A percentile compares a stretch with the other conserved stretches of the same genome.
phyloP scores from a whole-genome alignment of 768 basidiomycete genomes.

The Tephrocybe sp. region DNA sequence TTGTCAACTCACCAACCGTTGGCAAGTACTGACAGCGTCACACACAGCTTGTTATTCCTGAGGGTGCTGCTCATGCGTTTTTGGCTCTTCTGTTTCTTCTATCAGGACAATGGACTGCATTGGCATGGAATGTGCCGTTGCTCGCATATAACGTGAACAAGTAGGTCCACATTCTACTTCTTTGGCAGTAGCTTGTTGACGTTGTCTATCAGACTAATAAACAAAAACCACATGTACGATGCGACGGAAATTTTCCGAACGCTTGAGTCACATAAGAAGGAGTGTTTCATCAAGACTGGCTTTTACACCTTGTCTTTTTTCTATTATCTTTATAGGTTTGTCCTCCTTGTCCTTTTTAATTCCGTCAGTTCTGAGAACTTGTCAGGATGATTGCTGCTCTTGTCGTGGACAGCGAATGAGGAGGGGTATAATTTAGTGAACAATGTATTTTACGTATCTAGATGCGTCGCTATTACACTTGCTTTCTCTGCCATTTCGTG shows the following conservation, averaged over 20 bases:
- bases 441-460: conserved; percentile 11
- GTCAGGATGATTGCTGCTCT: conserved; percentile 81
- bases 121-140: conserved; percentile 85
- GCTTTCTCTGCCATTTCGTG: conserved; percentile 3
- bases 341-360: neutral
- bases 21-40: neutral
- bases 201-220: conserved; percentile 67
- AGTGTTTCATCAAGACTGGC: conserved; percentile 90
- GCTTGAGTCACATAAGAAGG: conserved; percentile 90
- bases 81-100: conserved; percentile 87
- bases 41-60: conserved; percentile 89
- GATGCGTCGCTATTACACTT: conserved; percentile 2
- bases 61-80: conserved; percentile 92
- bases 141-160: conserved; percentile 92
- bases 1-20: conserved; percentile 19
- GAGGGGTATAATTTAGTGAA: neutral
- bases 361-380: neutral
- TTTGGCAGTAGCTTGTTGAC: neutral
- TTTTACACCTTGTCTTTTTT: conserved; percentile 91
- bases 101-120: conserved; percentile 94
- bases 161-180: conserved; percentile 44
- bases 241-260: conserved; percentile 99
- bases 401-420: conserved; percentile 70
- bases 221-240: conserved; percentile 96
- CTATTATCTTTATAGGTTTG: conserved; percentile 87